Evolutionary conservation across 495 filamentous ascomycete species (phyloP).

Genomic region (Pseudevernia furfuracea): DNA sequence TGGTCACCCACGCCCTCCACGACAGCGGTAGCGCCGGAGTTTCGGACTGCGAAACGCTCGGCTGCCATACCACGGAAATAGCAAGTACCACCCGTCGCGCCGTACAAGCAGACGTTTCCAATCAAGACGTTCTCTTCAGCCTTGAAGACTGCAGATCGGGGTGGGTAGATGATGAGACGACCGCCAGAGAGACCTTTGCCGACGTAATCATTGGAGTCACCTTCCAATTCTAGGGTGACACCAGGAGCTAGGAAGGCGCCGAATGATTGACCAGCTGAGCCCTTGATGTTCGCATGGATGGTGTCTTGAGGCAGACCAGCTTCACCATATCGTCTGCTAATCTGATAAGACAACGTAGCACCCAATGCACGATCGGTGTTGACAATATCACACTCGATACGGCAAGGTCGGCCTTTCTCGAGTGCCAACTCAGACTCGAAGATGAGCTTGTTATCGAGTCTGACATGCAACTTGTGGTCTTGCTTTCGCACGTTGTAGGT

Average conservation of each 20-base stretch:
- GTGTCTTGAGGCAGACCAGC: constrained; percentile 87
- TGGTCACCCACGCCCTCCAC: constrained; percentile 98
- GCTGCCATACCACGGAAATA: constrained; percentile 98
- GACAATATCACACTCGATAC: constrained; percentile 96
- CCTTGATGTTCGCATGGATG: constrained; percentile 94
- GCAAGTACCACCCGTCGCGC: constrained; percentile 84
- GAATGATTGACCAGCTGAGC: constrained; percentile 98
- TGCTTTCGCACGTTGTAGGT: constrained; percentile 99
- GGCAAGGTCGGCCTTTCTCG: constrained; percentile 88
- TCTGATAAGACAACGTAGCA: constrained; percentile 92
- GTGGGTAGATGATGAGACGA: constrained; percentile 92
- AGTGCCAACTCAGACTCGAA: constrained; percentile 94
- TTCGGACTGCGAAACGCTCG: constrained; percentile 96
- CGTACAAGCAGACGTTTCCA: constrained; percentile 96
- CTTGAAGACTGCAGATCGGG: constrained; percentile 87
- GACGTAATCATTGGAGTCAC: constrained; percentile 96
- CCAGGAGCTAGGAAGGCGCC: constrained; percentile 92
- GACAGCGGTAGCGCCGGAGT: constrained; percentile 93
- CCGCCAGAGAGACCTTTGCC: constrained; percentile 96
- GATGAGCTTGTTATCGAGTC: constrained; percentile 97
- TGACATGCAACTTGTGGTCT: constrained; percentile 87
- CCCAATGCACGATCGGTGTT: constrained; percentile 96
- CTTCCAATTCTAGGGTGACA: constrained; percentile 93
- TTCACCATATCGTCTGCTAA: constrained; percentile 89
- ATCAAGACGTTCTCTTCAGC: constrained; percentile 97